Base-by-base conservation (phyloP, 2,329 filamentous ascomycete species). In the Calonectria honghensis region DNA sequence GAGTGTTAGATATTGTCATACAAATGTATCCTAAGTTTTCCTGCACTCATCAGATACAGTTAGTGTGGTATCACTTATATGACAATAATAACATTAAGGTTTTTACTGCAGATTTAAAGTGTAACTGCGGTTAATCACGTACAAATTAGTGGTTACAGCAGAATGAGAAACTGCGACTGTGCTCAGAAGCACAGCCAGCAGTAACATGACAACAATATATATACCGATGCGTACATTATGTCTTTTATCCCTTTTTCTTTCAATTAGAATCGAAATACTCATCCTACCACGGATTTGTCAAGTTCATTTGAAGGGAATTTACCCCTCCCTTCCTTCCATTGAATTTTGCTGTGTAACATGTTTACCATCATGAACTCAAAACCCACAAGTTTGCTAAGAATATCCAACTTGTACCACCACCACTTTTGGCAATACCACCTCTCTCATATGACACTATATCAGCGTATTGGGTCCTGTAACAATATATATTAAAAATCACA, bases 51-150 rank as follows among this genome's bases (percentile, higher is more conserved):
- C 35, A 61, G 57, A 61, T 61, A 27, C n/a, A 61, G 35, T 16
- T 24, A 18, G 32, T 27, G 57, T n/a, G 35, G 57, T 61, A 9
- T 61, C n/a, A 61, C n/a, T 27, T 61, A 61, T 11, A 61, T 61
- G 35, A 24, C 10, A 35, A 35, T 35, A 35, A 59, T 6, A 27
- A 61, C 16, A 39, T 37, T 61, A 61, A 39, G 32, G 35, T 61
- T 61, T 48, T 24, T 4, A 24, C 45, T 11, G 35, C 16, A 39
- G 11, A 61, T 1, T 39, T 18, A 14, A 61, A 27, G 35, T 27
- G 57, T 9, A 13, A 27, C 31, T 61, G 11, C 45, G 29, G 7
- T 39, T 11, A 61, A 39, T 61, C 35, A 37, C n/a, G 13, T 18
- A 27, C 20, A 39, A 61, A 61, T 61, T 61, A 61, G 37, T 39